phyloP scores from a whole-genome alignment of 495 filamentous ascomycete species.

The Aspergillus homomorphus region DNA sequence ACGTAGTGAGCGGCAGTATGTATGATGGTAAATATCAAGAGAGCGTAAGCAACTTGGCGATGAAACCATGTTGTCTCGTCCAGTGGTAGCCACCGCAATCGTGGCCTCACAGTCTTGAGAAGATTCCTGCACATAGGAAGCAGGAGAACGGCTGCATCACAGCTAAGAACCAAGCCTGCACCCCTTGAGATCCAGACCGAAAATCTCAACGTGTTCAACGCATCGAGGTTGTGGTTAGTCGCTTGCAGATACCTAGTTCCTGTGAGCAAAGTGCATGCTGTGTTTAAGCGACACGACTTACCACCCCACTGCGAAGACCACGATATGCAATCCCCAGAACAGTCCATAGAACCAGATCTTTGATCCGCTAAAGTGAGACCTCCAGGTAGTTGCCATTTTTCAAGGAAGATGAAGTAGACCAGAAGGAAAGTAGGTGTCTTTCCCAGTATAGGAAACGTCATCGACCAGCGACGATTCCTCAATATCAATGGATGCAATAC shows the following conservation, averaged over 20 bases:
- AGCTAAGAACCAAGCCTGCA: constrained; percentile 74
- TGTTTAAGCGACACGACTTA: constrained; percentile 41
- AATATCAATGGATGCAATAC: background rate
- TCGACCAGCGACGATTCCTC: constrained; percentile 26
- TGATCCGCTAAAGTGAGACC: constrained; percentile 59
- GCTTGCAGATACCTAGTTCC: constrained; percentile 71
- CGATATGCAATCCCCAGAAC: constrained; percentile 82
- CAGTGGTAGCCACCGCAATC: constrained; percentile 81
- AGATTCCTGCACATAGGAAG: constrained; percentile 94
- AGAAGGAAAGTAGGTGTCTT: constrained; percentile 10
- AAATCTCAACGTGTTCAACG: constrained; percentile 75
- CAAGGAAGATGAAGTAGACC: constrained; percentile 3
- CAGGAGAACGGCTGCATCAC: constrained; percentile 84
- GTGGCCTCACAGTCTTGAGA: constrained; percentile 77
- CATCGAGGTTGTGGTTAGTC: constrained; percentile 59
- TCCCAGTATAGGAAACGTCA: constrained; percentile 7
- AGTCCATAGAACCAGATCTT: constrained; percentile 79
- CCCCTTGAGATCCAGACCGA: constrained; percentile 97
- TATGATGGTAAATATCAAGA: constrained; percentile 77
- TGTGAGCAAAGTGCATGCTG: constrained; percentile 9
- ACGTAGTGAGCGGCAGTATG: constrained; percentile 87
- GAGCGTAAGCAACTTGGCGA: constrained; percentile 85
- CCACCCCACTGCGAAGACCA: constrained; percentile 86
- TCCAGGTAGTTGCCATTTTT: constrained; percentile 23
- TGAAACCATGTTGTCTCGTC: constrained; percentile 98